phyloP scores from a whole-genome alignment of 306 rosid species.

The Hylodesmum podocarpum region DNA sequence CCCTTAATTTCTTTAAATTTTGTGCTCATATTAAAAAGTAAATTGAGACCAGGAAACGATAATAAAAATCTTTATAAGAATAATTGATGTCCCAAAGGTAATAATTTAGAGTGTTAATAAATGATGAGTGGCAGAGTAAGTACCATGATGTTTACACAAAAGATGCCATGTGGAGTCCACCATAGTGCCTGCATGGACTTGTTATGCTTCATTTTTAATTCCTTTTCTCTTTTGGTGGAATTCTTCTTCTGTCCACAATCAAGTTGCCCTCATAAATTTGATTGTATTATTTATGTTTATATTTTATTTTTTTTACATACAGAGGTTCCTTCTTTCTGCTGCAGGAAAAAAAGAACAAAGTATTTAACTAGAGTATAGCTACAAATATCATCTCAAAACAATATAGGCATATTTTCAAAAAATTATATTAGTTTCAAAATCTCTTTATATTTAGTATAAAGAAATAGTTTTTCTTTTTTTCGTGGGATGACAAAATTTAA shows the following conservation, averaged over 20 bases:
- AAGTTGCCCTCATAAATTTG: background rate
- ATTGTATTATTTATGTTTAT: too few relatives aligned
- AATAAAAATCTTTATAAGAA: background rate
- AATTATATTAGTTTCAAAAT: too few relatives aligned
- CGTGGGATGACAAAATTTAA: too few relatives aligned
- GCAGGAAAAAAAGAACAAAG: background rate
- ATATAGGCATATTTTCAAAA: background rate
- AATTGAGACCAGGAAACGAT: background rate
- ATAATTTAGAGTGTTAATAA: background rate
- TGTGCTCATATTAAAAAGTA: background rate
- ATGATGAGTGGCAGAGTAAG: background rate
- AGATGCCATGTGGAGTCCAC: background rate
- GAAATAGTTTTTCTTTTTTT: too few relatives aligned
- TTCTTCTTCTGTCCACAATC: background rate
- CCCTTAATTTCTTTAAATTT: background rate
- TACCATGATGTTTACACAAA: constrained; percentile 11
- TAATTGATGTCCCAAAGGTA: background rate
- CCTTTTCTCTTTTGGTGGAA: background rate
- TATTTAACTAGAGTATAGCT: background rate
- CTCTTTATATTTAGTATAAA: too few relatives aligned
- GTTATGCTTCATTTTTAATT: background rate
- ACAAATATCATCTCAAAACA: background rate
- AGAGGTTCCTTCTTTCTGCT: background rate
- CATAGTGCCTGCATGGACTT: background rate
- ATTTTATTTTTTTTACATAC: background rate